Evolutionary conservation across 1,139 yeast genomes (phyloP), one percentile per base, ranked within the genome.

Genomic region (Geotrichum carabidarum): DNA sequence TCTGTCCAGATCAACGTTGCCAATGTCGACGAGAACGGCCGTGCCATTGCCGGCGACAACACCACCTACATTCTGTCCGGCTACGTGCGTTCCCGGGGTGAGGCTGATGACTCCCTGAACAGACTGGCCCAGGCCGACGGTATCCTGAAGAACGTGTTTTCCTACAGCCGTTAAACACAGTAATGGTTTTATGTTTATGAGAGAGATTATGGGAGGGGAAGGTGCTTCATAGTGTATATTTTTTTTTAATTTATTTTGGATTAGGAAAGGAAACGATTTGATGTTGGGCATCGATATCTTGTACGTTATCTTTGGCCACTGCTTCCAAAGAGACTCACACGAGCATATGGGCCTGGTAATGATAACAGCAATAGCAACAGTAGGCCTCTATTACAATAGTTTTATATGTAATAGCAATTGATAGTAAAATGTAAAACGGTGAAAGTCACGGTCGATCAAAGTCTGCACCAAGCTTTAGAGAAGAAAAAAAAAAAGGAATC

Each of bases 81-180:
- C 73, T 89, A 85, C 86, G 86, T 93, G 77, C 84, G 90, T 78
- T 75, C 82, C 68, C 82, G 85, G 75, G 91, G 89, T 76, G 99
- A 93, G 83, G 88, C 96, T 74, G 99, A 93, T 74, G 99, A 93
- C 82, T 90, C 96, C 68, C 80, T 93, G 77, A 93, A 93, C 96
- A 91, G 99, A 84, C 88, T 93, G 76, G 96, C 98, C 71, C 98
- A 94, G 83, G 87, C 85, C 76, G 99, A 93, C 77, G 99, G 98
- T 81, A 83, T 93, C 76, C 83, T 93, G 79, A 87, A 87, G 84
- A 90, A 90, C 83, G 98, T 91, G 83, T 91, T 96, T 95, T 80
- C 94, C 75, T 90, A 90, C 94, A 86, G 96, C 81, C 96, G 96
- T 86, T 90, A 90, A 85, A 76, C 14, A 12, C 27, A 22, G 27